Evolutionary conservation across 2,329 filamentous ascomycete genomes (phyloP).

Genomic region (Aspergillus nomiae): DNA sequence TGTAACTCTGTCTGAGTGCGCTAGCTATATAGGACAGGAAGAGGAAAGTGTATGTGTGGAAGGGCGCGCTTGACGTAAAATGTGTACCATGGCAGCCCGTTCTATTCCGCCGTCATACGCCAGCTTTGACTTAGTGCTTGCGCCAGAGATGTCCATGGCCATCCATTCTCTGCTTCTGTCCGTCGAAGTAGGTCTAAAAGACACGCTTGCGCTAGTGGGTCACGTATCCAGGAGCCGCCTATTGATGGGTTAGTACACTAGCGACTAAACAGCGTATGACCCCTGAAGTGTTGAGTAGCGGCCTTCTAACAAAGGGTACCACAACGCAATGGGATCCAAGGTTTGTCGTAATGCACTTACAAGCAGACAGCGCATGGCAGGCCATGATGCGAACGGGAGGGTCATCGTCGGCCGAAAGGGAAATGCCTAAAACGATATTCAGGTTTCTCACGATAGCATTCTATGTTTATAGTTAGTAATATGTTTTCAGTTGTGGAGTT

Average conservation of each 20-base stretch:
- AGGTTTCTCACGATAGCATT: conserved; percentile 30
- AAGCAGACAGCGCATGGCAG: conserved; percentile 36
- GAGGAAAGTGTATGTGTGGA: background rate
- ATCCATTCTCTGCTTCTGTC: conserved; percentile 26
- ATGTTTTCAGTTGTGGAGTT: conserved; percentile 11
- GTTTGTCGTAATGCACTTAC: conserved; percentile 19
- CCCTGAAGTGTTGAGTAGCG: background rate
- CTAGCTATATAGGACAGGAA: background rate
- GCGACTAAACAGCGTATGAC: background rate
- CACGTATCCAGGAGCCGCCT: conserved; percentile 35
- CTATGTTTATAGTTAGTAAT: conserved; percentile 15
- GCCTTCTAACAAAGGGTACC: background rate
- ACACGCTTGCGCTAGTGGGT: conserved; percentile 27
- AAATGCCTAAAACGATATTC: conserved; percentile 35
- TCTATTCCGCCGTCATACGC: conserved; percentile 3
- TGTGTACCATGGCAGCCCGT: background rate
- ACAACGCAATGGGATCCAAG: background rate
- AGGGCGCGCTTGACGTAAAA: background rate
- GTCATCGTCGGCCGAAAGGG: conserved; percentile 35
- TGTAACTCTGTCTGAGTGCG: background rate
- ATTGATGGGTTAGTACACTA: background rate
- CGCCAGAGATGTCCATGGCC: conserved; percentile 25
- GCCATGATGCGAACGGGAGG: conserved; percentile 36
- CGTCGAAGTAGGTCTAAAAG: conserved; percentile 24
- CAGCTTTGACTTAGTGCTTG: conserved; percentile 23